Conservation (phyloP, 2,329 filamentous ascomycete species). For the Cladophialophora bantiana region DNA sequence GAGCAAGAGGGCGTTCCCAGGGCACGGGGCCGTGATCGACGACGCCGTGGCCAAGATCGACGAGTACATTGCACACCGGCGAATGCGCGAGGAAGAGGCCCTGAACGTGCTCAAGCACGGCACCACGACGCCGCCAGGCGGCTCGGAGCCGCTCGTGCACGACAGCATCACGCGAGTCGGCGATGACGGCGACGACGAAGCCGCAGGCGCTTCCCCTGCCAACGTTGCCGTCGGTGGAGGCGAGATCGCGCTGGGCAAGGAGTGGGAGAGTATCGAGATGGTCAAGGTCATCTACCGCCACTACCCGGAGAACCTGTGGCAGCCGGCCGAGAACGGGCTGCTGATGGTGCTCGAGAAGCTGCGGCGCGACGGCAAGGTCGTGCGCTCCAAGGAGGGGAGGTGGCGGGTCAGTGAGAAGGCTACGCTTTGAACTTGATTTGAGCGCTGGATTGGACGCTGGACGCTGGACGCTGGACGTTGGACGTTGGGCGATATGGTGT, state of each 20-base stretch:
- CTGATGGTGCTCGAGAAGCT: slow-evolving; percentile 82
- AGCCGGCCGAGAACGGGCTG: slow-evolving; percentile 77
- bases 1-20: slow-evolving; percentile 77
- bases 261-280: slow-evolving; percentile 77
- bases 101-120: slow-evolving; percentile 65
- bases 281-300: slow-evolving; percentile 88
- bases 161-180: slow-evolving; percentile 40
- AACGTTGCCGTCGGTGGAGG: slow-evolving; percentile 39
- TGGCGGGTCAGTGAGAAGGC: slow-evolving; percentile 40
- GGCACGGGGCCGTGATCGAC: slow-evolving; percentile 80
- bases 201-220: slow-evolving; percentile 48
- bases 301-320: slow-evolving; percentile 76
- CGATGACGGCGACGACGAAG: slow-evolving; percentile 38
- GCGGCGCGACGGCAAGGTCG: slow-evolving; percentile 72
- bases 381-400: slow-evolving; percentile 36
- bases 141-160: slow-evolving; percentile 20
- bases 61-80: slow-evolving; percentile 84
- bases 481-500: too few relatives aligned
- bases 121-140: slow-evolving; percentile 36
- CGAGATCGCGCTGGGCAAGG: slow-evolving; percentile 43
- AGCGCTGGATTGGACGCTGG: not conserved
- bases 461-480: too few relatives aligned
- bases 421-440: slow-evolving; percentile 21
- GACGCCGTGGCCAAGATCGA: slow-evolving; percentile 73
- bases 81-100: slow-evolving; percentile 80